Base-by-base conservation (phyloP, 306 rosid species). In the Prinsepia uniflora region DNA sequence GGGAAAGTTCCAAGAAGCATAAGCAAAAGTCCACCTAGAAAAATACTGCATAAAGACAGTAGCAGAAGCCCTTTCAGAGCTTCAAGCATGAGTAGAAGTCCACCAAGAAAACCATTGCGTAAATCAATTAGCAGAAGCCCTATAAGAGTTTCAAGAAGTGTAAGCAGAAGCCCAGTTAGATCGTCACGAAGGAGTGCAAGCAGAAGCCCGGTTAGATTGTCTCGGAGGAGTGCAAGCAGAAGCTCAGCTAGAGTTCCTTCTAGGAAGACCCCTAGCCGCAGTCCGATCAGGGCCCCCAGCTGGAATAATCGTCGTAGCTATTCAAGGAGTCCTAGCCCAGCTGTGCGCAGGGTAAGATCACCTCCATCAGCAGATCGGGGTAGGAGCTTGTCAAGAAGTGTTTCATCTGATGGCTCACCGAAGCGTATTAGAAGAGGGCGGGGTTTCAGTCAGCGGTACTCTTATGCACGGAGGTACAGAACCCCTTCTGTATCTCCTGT, bases 391-490 rank as follows among this genome's bases (percentile, higher is more conserved):
- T 94, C 99, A 4, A 89, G 90, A 83, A 94, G 99, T 71, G 87
- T 67, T 40, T 94, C 99, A 59, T 97, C 94, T 36, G 87, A 84
- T 84, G 86, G 74, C 15, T 88, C 98, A 10, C 99, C 97, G 63
- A 91, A 89, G 82, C 96, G 96, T 70, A 84, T 94, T 70, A 86
- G 96, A 76, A 89, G 97, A 84, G 99, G 99, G 50, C 89, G 97
- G 62, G 99, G 99, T 74, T 91, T 94, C 67, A 94, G 99, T 66
- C 91, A 94, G 79, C 86, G 90, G 10, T 94, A 90, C 81, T 94
- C 99, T 63, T 94, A 84, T 79, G 97, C 99, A 40, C 88, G 99
- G 63, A 84, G 96, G 78, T 94, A 94, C 54, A 85, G 95, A 76
- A 94, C 97, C 54, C 97, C 97, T 36, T 94, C 99, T 45, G 59